phyloP scores from a whole-genome alignment of 352 stramenopile genomes.

The Pythium dissotocum region DNA sequence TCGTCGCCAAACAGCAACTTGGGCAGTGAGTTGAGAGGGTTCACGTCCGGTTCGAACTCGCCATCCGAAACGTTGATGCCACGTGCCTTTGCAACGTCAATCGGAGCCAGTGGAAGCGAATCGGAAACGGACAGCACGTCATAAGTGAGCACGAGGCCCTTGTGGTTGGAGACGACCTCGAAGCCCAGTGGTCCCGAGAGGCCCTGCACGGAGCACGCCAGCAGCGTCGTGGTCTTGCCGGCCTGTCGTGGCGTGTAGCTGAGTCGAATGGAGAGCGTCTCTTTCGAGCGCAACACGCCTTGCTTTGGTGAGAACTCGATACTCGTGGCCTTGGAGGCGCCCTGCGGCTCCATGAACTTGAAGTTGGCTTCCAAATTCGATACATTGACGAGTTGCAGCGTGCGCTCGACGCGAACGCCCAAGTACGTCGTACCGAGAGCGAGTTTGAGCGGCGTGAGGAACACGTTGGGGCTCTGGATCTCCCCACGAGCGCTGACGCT shows the following conservation, averaged over 20 bases:
- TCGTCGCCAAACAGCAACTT: constrained; percentile 67
- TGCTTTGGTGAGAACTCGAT: constrained; percentile 47
- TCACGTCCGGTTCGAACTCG: constrained; percentile 45
- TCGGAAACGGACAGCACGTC: constrained; percentile 36
- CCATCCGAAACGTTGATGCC: constrained; percentile 44
- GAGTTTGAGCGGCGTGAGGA: constrained; percentile 52
- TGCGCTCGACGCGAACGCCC: constrained; percentile 47
- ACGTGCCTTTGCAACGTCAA: constrained; percentile 40
- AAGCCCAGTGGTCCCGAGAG: constrained; percentile 60
- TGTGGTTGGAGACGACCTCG: constrained; percentile 65
- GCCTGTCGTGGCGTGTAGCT: constrained; percentile 62
- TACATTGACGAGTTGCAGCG: constrained; percentile 68
- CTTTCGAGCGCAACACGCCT: constrained; percentile 62
- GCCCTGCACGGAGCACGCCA: constrained; percentile 67
- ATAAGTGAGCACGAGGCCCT: constrained; percentile 80
- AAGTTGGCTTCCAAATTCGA: constrained; percentile 78
- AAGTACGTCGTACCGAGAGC: constrained; percentile 68
- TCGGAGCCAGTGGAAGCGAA: constrained; percentile 34
- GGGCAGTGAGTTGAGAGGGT: constrained; percentile 29
- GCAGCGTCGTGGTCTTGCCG: constrained; percentile 47
- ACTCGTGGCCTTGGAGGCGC: constrained; percentile 44
- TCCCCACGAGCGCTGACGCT: constrained; percentile 62
- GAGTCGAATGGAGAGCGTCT: constrained; percentile 48
- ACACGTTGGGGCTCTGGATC: constrained; percentile 80
- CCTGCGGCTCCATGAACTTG: constrained; percentile 73